Conservation (phyloP, 345 rosid genomes). For the Brassica rapa region DNA sequence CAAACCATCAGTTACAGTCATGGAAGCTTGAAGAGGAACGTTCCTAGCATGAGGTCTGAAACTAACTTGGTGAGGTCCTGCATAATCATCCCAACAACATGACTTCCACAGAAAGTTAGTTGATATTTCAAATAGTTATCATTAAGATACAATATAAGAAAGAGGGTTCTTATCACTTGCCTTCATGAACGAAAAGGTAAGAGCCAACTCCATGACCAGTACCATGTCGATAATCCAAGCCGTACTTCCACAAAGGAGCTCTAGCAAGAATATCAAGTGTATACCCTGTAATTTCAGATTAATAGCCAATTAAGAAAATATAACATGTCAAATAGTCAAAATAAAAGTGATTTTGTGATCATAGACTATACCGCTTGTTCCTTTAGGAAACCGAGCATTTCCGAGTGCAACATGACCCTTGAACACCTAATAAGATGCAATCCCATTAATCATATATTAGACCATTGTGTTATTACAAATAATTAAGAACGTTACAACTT, state of each 20-base stretch:
- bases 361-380: slow-evolving; percentile 66
- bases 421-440: slow-evolving; percentile 59
- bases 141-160: not conserved
- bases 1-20: slow-evolving; percentile 98
- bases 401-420: slow-evolving; percentile 94
- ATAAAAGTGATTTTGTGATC: not conserved
- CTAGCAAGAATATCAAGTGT: slow-evolving; percentile 94
- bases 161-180: slow-evolving; percentile 42
- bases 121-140: not conserved
- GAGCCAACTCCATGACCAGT: slow-evolving; percentile 99
- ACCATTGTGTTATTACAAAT: not conserved
- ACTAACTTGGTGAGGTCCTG: slow-evolving; percentile 95
- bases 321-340: not conserved
- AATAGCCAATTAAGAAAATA: not conserved
- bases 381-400: slow-evolving; percentile 87
- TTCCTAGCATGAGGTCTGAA: slow-evolving; percentile 77
- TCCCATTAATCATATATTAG: not conserved
- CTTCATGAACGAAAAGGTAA: slow-evolving; percentile 94
- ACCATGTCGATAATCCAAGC: slow-evolving; percentile 96
- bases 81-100: slow-evolving; percentile 29
- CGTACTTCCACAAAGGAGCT: slow-evolving; percentile 81
- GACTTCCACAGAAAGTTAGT: not conserved
- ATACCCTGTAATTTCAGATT: slow-evolving; percentile 52
- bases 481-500: not conserved
- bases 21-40: slow-evolving; percentile 93